phyloP scores from a whole-genome alignment of 345 rosid genomes.

The Raphanus raphanistrum region DNA sequence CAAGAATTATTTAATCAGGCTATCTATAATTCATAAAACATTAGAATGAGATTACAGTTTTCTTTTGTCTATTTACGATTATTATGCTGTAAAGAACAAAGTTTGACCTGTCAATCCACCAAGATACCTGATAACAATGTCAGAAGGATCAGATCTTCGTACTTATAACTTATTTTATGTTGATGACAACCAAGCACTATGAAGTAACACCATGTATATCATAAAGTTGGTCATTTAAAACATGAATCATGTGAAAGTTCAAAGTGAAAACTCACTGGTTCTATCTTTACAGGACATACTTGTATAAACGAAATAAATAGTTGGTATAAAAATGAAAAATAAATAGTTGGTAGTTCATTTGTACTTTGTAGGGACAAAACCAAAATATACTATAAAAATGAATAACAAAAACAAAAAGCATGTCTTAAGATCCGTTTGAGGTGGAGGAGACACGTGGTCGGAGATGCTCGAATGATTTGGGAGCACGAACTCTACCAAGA shows the following conservation, averaged over 20 bases:
- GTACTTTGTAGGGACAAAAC: slow-evolving; percentile 16
- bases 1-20: not conserved
- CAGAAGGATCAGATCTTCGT: slow-evolving; percentile 26
- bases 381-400: not conserved
- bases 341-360: not conserved
- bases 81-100: slow-evolving; percentile 28
- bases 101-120: slow-evolving; percentile 42
- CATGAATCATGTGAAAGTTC: slow-evolving; percentile 26
- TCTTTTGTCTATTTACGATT: not conserved
- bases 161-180: not conserved
- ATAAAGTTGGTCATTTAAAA: slow-evolving; percentile 24
- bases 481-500: slow-evolving; percentile 36
- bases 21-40: not conserved
- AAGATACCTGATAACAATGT: slow-evolving; percentile 26
- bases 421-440: slow-evolving; percentile 35
- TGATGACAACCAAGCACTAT: slow-evolving; percentile 21
- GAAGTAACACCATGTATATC: slow-evolving; percentile 1
- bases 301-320: slow-evolving; percentile 1
- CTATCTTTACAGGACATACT: slow-evolving; percentile 31
- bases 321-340: not conserved
- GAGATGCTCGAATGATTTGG: slow-evolving; percentile 37
- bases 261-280: slow-evolving; percentile 10
- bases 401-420: slow-evolving; percentile 3
- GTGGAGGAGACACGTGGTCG: slow-evolving; percentile 44
- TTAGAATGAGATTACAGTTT: slow-evolving; percentile 21